Evolutionary conservation across 495 filamentous ascomycete species (phyloP).

Genomic region (Aspergillus funiculosus): DNA sequence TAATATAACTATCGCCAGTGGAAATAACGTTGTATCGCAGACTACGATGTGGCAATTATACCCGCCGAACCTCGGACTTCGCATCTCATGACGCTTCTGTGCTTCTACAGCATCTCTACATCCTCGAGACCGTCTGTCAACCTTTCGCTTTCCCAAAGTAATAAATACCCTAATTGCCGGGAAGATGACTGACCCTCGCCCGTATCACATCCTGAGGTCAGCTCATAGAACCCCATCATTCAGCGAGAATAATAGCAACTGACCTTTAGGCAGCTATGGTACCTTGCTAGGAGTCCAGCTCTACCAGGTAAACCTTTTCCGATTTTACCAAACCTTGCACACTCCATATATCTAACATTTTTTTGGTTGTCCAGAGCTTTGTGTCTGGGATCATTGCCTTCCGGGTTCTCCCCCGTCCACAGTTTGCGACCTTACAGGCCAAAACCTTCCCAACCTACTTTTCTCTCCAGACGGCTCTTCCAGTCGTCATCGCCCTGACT

Average conservation of each 20-base stretch:
- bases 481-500: slow-evolving; percentile 70
- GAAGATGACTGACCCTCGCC: slow-evolving; percentile 51
- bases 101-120: slow-evolving; percentile 41
- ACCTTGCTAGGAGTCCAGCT: slow-evolving; percentile 71
- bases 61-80: slow-evolving; percentile 3
- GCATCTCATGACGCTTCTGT: slow-evolving; percentile 1
- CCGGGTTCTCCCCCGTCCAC: slow-evolving; percentile 64
- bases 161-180: slow-evolving; percentile 1
- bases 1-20: neutral
- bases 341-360: neutral
- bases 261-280: slow-evolving; percentile 56
- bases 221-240: slow-evolving; percentile 13
- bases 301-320: slow-evolving; percentile 57
- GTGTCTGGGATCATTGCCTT: slow-evolving; percentile 70
- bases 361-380: slow-evolving; percentile 54
- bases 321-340: neutral
- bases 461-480: slow-evolving; percentile 66
- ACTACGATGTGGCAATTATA: slow-evolving; percentile 8
- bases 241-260: slow-evolving; percentile 1
- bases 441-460: slow-evolving; percentile 85
- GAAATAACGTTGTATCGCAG: neutral
- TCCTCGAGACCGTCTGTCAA: slow-evolving; percentile 52
- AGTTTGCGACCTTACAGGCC: slow-evolving; percentile 73
- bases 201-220: slow-evolving; percentile 75
- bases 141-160: slow-evolving; percentile 43